A percentile compares a stretch with the other conserved stretches of the same genome.
These are phyloP conservation scores for Pichia sp. DNA, from an alignment of 1,139 yeast genomes.

Conservation along the genomic window DNA sequence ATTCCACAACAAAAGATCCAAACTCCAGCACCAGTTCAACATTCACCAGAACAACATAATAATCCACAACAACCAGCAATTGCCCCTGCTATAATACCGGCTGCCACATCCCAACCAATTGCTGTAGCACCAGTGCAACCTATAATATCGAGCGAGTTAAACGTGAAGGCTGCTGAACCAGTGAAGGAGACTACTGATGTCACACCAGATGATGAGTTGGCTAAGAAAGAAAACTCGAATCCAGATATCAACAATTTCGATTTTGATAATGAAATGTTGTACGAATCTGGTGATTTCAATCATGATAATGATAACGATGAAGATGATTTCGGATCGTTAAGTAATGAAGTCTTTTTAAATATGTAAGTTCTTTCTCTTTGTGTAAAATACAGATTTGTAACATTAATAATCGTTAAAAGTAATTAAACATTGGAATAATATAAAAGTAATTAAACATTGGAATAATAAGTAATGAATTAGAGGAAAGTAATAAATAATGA, in stretches of 20 bases:
- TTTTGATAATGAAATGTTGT: conserved; percentile 28
- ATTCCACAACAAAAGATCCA: not conserved
- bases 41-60: no score
- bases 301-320: conserved; percentile 45
- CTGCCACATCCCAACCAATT: no score
- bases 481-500: conserved; percentile 18
- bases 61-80: no score
- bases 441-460: not conserved
- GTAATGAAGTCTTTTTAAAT: conserved; percentile 55
- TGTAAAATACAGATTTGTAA: not conserved
- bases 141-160: no score
- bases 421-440: not conserved
- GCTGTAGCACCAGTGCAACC: no score
- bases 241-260: conserved; percentile 23
- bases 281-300: conserved; percentile 36
- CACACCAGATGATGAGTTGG: not conserved
- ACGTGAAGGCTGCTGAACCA: not conserved
- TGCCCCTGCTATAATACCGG: no score
- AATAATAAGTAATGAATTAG: conserved; percentile 6
- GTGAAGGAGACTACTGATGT: not conserved
- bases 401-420: not conserved
- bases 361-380: conserved; percentile 21
- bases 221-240: not conserved
- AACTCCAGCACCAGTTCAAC: not conserved
- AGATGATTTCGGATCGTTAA: conserved; percentile 39